A percentile compares a stretch with the other conserved stretches of the same genome.
Conservation (phyloP, 352 stramenopile genomes). For the Thraustochytrium striatum region DNA sequence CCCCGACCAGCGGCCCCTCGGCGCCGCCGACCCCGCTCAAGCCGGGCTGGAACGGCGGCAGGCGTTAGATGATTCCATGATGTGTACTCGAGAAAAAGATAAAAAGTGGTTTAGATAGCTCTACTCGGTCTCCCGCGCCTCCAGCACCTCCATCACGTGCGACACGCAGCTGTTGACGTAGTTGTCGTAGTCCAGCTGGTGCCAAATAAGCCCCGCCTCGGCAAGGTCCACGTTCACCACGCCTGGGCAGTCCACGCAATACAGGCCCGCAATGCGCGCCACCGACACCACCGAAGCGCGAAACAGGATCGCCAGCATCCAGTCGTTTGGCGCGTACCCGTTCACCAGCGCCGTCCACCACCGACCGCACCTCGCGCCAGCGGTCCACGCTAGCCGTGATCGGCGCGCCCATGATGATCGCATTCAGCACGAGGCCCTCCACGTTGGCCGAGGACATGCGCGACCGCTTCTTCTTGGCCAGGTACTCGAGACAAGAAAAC, state of each 20-base stretch:
- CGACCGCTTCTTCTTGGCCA: slow-evolving; percentile 58
- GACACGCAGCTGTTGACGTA: slow-evolving; percentile 18
- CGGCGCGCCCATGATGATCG: slow-evolving; percentile 68
- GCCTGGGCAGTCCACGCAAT: neutral
- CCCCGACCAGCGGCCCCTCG: too few relatives aligned
- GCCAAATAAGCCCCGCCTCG: neutral
- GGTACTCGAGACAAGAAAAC: slow-evolving; percentile 75
- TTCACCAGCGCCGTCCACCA: slow-evolving; percentile 75
- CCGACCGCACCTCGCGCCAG: slow-evolving; percentile 63
- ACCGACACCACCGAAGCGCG: slow-evolving; percentile 51
- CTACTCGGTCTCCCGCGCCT: too few relatives aligned
- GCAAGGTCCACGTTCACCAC: slow-evolving; percentile 27
- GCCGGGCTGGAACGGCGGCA: too few relatives aligned
- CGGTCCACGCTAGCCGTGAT: slow-evolving; percentile 62
- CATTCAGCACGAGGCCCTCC: slow-evolving; percentile 71
- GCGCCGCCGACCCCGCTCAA: too few relatives aligned
- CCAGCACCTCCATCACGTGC: neutral
- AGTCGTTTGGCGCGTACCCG: slow-evolving; percentile 75
- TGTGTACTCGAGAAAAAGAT: too few relatives aligned
- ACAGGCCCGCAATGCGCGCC: slow-evolving; percentile 27
- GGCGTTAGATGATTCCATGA: too few relatives aligned
- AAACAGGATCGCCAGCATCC: slow-evolving; percentile 81
- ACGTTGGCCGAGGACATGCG: neutral
- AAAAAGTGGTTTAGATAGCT: too few relatives aligned
- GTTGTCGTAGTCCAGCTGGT: slow-evolving; percentile 32